A percentile compares a stretch with the other conserved stretches of the same genome.
Evolutionary conservation across 2,329 filamentous ascomycete species (phyloP).

Genomic region (Colletotrichum sansevieriae): DNA sequence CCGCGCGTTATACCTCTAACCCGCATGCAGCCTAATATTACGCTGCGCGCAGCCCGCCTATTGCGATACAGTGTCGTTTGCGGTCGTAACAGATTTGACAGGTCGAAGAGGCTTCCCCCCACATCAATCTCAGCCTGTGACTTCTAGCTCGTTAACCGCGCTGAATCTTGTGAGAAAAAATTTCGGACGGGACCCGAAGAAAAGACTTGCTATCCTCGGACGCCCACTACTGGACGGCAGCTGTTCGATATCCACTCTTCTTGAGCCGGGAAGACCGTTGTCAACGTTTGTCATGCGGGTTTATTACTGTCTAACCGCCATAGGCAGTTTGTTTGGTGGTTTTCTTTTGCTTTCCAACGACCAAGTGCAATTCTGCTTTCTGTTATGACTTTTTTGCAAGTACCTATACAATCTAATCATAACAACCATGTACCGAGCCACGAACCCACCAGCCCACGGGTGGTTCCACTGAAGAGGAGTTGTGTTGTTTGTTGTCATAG

Average conservation of each 20-base stretch:
- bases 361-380: neutral
- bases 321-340: neutral
- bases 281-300: slow-evolving; percentile 26
- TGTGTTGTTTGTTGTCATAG: too few species aligned
- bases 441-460: too few species aligned
- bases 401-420: too few species aligned
- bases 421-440: too few species aligned
- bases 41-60: too few species aligned
- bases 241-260: slow-evolving; percentile 16
- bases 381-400: neutral
- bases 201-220: slow-evolving; percentile 5
- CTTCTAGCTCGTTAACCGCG: slow-evolving; percentile 27
- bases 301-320: slow-evolving; percentile 9
- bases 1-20: too few species aligned
- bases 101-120: neutral
- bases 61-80: too few species aligned
- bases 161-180: slow-evolving; percentile 11
- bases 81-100: too few species aligned
- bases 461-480: too few species aligned
- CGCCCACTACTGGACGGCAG: neutral
- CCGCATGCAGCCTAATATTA: too few species aligned
- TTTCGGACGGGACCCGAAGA: slow-evolving; percentile 7
- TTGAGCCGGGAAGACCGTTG: slow-evolving; percentile 28
- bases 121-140: slow-evolving; percentile 23
- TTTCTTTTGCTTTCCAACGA: neutral